Conservation (phyloP, 2,329 filamentous ascomycete genomes). For the Paracoccidioides brasiliensis region DNA sequence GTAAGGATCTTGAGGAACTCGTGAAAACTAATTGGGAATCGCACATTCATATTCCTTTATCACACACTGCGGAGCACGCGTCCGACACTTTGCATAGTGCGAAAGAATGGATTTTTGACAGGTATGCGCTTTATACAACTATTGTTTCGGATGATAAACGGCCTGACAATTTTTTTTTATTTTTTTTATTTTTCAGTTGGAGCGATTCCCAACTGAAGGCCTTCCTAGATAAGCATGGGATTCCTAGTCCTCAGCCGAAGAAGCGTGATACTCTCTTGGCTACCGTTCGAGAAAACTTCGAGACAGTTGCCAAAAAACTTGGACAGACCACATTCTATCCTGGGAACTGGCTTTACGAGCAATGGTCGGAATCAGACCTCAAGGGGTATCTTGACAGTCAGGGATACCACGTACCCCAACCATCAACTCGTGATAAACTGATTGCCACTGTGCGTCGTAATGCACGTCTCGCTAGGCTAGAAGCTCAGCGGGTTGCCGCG, state of each 20-base stretch:
- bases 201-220: slow-evolving; percentile 85
- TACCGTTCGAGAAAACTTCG: slow-evolving; percentile 68
- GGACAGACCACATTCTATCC: slow-evolving; percentile 77
- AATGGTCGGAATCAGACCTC: slow-evolving; percentile 85
- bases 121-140: slow-evolving; percentile 30
- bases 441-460: slow-evolving; percentile 85
- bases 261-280: slow-evolving; percentile 70
- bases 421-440: slow-evolving; percentile 69
- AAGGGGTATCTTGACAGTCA: slow-evolving; percentile 88
- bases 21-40: slow-evolving; percentile 81
- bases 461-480: slow-evolving; percentile 63
- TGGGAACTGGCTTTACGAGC: slow-evolving; percentile 83
- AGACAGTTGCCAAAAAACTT: slow-evolving; percentile 57
- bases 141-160: slow-evolving; percentile 4
- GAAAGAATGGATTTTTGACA: slow-evolving; percentile 86
- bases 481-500: slow-evolving; percentile 47
- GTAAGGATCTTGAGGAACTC: slow-evolving; percentile 86
- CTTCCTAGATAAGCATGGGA: slow-evolving; percentile 77
- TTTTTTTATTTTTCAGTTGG: slow-evolving; percentile 46
- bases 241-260: slow-evolving; percentile 78
- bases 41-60: slow-evolving; percentile 59
- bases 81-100: slow-evolving; percentile 58
- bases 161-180: slow-evolving; percentile 22
- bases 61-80: slow-evolving; percentile 64
- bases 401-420: slow-evolving; percentile 76